These are phyloP conservation scores for Claviceps humidiphila DNA, from an alignment of 2,329 filamentous ascomycete species.

Conservation along the genomic window DNA sequence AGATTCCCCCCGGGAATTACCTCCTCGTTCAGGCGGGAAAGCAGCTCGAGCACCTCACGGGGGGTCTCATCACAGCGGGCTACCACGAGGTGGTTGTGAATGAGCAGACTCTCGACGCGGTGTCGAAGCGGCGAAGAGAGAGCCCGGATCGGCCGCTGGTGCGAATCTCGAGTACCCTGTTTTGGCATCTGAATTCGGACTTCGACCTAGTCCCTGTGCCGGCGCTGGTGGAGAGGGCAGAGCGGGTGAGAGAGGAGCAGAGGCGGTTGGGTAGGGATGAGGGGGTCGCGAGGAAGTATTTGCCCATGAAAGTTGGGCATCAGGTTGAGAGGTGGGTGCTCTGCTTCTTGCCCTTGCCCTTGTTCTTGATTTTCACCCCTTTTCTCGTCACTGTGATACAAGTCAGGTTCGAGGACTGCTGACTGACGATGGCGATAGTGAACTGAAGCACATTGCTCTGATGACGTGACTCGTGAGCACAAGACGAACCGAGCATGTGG, in stretches of 20 bases:
- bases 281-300: conserved; percentile 35
- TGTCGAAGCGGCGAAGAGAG: conserved; percentile 27
- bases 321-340: conserved; percentile 41
- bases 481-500: background rate
- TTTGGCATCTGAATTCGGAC: conserved; percentile 47
- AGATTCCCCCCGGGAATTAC: conserved; percentile 44
- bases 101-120: conserved; percentile 33
- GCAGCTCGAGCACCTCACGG: conserved; percentile 48
- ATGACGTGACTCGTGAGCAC: conserved; percentile 31
- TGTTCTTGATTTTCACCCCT: background rate
- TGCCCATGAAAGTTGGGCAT: conserved; percentile 43
- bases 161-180: conserved; percentile 46
- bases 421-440: conserved; percentile 16
- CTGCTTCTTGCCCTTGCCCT: background rate
- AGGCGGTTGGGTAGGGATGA: conserved; percentile 38
- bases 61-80: conserved; percentile 47
- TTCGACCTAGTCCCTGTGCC: conserved; percentile 40
- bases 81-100: conserved; percentile 50
- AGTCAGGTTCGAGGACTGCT: background rate
- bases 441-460: conserved; percentile 40
- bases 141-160: conserved; percentile 37
- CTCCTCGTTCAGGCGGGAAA: conserved; percentile 50
- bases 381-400: background rate
- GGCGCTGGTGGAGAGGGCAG: conserved; percentile 30
- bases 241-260: conserved; percentile 31